These are phyloP conservation scores for Cairneyella variabilis DNA, from an alignment of 495 filamentous ascomycete genomes.

Conservation along the genomic window DNA sequence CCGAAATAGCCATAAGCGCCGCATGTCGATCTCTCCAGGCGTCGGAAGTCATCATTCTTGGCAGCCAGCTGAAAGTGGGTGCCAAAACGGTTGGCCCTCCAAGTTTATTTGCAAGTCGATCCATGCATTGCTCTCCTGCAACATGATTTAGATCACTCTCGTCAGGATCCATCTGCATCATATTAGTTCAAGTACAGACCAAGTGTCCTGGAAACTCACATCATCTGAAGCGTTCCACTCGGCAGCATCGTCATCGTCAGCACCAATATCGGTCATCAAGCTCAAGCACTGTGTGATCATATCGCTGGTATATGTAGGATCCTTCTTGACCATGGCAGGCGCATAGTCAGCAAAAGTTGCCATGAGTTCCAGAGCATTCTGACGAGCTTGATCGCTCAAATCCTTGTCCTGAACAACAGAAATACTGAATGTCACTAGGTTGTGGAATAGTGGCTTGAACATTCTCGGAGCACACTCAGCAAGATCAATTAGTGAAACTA, in stretches of 20 bases:
- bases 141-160: conserved; percentile 98
- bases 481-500: conserved; percentile 88
- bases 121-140: conserved; percentile 98
- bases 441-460: conserved; percentile 90
- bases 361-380: conserved; percentile 96
- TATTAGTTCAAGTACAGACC: neutral
- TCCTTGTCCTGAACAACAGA: conserved; percentile 95
- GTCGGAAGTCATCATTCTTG: conserved; percentile 93
- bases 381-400: conserved; percentile 79
- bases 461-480: conserved; percentile 90
- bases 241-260: conserved; percentile 88
- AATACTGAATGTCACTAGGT: conserved; percentile 86
- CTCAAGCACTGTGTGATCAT: conserved; percentile 99
- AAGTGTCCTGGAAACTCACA: no score
- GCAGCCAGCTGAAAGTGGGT: conserved; percentile 96
- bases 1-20: conserved; percentile 97
- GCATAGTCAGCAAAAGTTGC: conserved; percentile 96
- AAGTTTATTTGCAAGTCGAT: conserved; percentile 94
- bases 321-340: conserved; percentile 90
- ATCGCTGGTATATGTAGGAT: conserved; percentile 80
- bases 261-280: conserved; percentile 97
- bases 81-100: conserved; percentile 81
- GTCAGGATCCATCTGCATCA: conserved; percentile 74
- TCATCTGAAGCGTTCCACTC: conserved; percentile 96
- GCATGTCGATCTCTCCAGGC: conserved; percentile 96